phyloP scores from a whole-genome alignment of 106 monocot species.

The Iris macrosiphon region DNA sequence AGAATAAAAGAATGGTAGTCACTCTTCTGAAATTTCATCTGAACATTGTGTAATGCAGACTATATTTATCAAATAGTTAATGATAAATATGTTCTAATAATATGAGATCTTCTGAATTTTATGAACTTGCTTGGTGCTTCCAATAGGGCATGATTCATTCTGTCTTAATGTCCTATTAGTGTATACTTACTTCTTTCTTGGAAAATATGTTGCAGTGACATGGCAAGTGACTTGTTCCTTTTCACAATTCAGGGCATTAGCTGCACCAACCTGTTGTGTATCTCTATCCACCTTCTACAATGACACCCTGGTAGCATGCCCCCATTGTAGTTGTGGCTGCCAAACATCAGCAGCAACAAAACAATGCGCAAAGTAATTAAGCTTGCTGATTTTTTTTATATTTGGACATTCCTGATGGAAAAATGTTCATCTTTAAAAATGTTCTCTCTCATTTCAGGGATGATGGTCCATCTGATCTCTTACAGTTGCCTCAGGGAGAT shows the following conservation, averaged over 20 bases:
- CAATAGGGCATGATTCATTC: no score
- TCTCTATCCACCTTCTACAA: constrained; percentile 80
- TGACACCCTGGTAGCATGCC: constrained; percentile 47
- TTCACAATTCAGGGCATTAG: constrained; percentile 44
- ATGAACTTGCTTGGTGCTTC: no score
- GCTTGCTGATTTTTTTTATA: background rate
- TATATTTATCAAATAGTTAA: no score
- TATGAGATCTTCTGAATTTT: no score
- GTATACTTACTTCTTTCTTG: background rate
- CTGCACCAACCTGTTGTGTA: constrained; percentile 61
- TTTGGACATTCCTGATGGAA: no score
- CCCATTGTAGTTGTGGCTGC: constrained; percentile 70
- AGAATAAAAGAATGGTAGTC: no score
- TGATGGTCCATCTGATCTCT: background rate
- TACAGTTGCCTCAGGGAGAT: constrained; percentile 8
- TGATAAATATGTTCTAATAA: no score
- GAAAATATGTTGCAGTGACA: constrained; percentile 46
- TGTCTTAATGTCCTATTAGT: background rate
- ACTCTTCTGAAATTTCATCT: no score
- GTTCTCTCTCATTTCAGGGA: constrained; percentile 6
- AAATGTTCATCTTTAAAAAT: background rate
- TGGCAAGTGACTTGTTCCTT: constrained; percentile 58
- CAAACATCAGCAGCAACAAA: constrained; percentile 2
- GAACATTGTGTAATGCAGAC: no score
- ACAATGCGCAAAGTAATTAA: constrained; percentile 42